Evolutionary conservation across 2,329 filamentous ascomycete genomes (phyloP).

Genomic region (Calonectria hawksworthii): DNA sequence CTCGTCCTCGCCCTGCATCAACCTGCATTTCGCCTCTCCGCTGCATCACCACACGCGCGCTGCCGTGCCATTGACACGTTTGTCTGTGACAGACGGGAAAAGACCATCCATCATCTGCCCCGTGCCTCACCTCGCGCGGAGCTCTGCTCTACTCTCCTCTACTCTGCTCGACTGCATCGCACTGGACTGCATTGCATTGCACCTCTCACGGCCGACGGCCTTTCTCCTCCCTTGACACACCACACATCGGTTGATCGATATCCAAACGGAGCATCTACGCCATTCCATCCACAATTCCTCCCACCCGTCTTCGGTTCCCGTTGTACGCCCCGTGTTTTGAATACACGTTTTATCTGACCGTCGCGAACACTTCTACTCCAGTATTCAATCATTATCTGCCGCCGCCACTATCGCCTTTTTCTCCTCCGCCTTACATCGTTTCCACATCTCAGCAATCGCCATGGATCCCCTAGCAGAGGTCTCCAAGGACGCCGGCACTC

Average conservation of each 20-base stretch:
- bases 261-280: neutral
- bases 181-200: neutral
- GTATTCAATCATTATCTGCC: neutral
- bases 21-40: constrained; percentile 1
- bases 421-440: neutral
- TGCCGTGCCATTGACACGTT: neutral
- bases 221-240: constrained; percentile 1
- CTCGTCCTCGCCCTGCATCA: constrained; percentile 11
- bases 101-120: neutral
- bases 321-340: neutral
- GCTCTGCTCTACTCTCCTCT: too few relatives aligned
- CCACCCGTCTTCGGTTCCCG: neutral
- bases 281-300: constrained; percentile 12
- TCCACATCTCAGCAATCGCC: neutral
- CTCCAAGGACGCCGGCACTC: constrained; percentile 14
- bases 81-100: neutral
- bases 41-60: neutral
- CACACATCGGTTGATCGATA: constrained; percentile 2
- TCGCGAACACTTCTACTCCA: neutral
- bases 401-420: neutral
- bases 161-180: neutral
- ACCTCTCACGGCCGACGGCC: neutral
- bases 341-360: neutral
- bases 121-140: neutral
- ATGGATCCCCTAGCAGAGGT: constrained; percentile 18